These are phyloP conservation scores for Hamiltosporidium tvaerminnensis DNA, from an alignment of 371 early-diverging fungal genomes.

Conservation along the genomic window DNA sequence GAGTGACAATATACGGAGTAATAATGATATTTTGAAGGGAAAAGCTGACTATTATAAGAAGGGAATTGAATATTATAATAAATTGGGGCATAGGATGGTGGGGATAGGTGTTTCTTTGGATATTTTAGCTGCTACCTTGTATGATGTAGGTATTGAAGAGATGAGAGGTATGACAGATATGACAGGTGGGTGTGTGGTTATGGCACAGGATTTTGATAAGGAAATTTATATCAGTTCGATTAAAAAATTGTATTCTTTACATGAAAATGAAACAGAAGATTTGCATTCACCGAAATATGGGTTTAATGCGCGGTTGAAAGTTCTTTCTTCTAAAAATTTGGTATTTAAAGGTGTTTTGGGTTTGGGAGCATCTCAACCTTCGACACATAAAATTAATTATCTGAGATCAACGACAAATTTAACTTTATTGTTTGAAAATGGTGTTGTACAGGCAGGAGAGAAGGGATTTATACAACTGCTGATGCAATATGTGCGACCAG, in stretches of 20 bases:
- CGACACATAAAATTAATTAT: constrained; percentile 37
- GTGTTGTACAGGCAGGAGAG: constrained; percentile 9
- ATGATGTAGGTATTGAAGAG: constrained; percentile 84
- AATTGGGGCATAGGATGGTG: constrained; percentile 67
- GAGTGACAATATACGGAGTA: constrained; percentile 79
- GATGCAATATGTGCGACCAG: constrained; percentile 36
- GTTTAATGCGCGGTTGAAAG: constrained; percentile 90
- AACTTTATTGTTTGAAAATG: constrained; percentile 35
- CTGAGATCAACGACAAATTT: constrained; percentile 32
- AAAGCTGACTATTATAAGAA: constrained; percentile 72
- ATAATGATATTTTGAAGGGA: constrained; percentile 85
- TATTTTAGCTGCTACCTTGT: constrained; percentile 73
- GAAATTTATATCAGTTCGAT: constrained; percentile 45
- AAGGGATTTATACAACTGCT: constrained; percentile 49
- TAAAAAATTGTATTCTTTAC: constrained; percentile 64
- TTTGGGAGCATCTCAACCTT: constrained; percentile 22
- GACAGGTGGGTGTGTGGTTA: constrained; percentile 82
- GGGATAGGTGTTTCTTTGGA: constrained; percentile 67
- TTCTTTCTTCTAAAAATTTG: constrained; percentile 53
- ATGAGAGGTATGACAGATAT: constrained; percentile 76
- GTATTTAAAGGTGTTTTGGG: constrained; percentile 40
- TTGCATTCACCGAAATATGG: constrained; percentile 73
- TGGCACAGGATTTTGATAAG: constrained; percentile 61
- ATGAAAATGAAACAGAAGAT: constrained; percentile 69
- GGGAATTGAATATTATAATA: constrained; percentile 75